A percentile compares a stretch with the other conserved stretches of the same genome.
Evolutionary conservation across 371 early-diverging fungal species (phyloP).

Genomic region (Chytridiales sp.): DNA sequence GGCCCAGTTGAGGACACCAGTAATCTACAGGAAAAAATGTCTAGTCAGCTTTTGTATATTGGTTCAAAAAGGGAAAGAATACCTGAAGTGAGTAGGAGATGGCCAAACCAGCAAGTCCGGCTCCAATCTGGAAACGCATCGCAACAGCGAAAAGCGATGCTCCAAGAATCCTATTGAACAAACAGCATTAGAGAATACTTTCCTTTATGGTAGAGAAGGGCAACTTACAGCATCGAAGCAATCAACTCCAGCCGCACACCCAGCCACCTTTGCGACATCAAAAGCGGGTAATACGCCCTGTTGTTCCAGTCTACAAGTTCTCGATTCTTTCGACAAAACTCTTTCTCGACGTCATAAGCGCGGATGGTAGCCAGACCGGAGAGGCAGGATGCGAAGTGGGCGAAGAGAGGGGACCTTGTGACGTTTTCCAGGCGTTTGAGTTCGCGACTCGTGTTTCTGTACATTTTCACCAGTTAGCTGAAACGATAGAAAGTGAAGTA

Average conservation of each 20-base stretch:
- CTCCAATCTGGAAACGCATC: constrained; percentile 63
- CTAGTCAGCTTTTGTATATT: not conserved
- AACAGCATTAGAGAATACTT: constrained; percentile 31
- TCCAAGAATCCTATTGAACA: constrained; percentile 18
- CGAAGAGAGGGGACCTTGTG: constrained; percentile 39
- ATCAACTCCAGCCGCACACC: constrained; percentile 28
- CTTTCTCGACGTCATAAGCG: constrained; percentile 36
- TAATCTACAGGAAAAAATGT: no score
- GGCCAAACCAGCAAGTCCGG: constrained; percentile 33
- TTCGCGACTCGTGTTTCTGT: constrained; percentile 57
- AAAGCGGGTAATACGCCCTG: constrained; percentile 22
- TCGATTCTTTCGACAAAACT: constrained; percentile 26
- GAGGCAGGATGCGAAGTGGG: constrained; percentile 26
- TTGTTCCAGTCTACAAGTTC: constrained; percentile 22
- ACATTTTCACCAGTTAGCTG: not conserved
- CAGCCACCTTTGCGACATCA: constrained; percentile 29
- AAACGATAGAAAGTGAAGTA: not conserved
- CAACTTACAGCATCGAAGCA: constrained; percentile 13
- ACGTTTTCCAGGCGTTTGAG: constrained; percentile 74
- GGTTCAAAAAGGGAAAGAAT: not conserved
- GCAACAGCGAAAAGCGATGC: constrained; percentile 50
- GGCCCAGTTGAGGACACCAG: constrained; percentile 21
- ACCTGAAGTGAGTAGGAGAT: no score
- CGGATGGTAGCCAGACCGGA: constrained; percentile 38
- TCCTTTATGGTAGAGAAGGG: not conserved